Conservation (phyloP, 495 filamentous ascomycete species). For the Hypomontagnella submonticulosa region DNA sequence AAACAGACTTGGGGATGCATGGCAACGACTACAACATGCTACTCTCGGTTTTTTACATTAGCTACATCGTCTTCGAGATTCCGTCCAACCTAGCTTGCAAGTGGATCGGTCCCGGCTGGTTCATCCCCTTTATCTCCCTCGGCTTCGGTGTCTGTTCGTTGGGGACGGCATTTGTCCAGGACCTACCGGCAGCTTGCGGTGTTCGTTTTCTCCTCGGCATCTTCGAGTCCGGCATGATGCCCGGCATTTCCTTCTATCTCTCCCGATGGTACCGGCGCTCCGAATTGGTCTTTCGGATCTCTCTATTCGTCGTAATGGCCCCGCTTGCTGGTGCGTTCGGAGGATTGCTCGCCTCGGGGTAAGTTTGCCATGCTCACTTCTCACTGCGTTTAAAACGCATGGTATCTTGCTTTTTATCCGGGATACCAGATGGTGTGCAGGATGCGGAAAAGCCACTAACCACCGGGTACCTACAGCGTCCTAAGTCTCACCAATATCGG, state of each 20-base stretch:
- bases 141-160: constrained; percentile 57
- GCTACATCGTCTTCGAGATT: constrained; percentile 75
- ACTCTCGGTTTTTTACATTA: constrained; percentile 72
- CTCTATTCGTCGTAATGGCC: constrained; percentile 78
- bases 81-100: constrained; percentile 74
- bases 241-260: constrained; percentile 78
- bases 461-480: constrained; percentile 45
- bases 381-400: not conserved
- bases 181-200: constrained; percentile 51
- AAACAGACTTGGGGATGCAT: constrained; percentile 67
- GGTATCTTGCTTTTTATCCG: too few species aligned
- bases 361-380: constrained; percentile 5
- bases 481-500: constrained; percentile 62
- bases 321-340: constrained; percentile 77
- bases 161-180: constrained; percentile 55
- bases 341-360: constrained; percentile 71
- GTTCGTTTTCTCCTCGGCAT: constrained; percentile 68
- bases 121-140: constrained; percentile 67
- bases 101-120: constrained; percentile 71
- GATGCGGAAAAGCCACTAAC: constrained; percentile 11
- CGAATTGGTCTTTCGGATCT: constrained; percentile 75
- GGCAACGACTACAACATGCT: constrained; percentile 77
- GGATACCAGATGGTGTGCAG: not conserved
- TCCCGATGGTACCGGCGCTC: constrained; percentile 76
- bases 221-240: constrained; percentile 77